These are phyloP conservation scores for Dothideomycetes sp. DNA, from an alignment of 2,329 filamentous ascomycete genomes.

Conservation along the genomic window DNA sequence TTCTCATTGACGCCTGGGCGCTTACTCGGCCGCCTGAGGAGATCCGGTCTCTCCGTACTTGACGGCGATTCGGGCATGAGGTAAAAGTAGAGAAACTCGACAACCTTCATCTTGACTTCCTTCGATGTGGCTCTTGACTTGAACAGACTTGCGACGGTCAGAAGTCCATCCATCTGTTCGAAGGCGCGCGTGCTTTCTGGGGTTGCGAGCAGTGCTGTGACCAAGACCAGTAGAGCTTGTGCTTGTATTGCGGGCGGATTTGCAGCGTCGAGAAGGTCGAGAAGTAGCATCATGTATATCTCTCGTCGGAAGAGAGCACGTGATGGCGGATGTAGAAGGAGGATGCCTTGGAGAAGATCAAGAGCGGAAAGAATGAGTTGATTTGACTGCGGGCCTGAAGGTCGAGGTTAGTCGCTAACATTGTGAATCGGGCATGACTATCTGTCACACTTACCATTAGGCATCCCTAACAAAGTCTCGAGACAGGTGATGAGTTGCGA, in stretches of 20 bases:
- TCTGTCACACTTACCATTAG: constrained; percentile 38
- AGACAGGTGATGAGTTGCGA: constrained; percentile 76
- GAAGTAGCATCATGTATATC: constrained; percentile 91
- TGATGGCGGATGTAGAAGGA: constrained; percentile 83
- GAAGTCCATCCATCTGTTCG: constrained; percentile 79
- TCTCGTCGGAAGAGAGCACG: constrained; percentile 78
- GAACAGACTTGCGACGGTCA: constrained; percentile 87
- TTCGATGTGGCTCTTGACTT: constrained; percentile 75
- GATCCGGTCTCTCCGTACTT: constrained; percentile 22
- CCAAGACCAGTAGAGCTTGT: constrained; percentile 77
- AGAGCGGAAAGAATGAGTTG: constrained; percentile 78
- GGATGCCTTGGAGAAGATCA: constrained; percentile 76
- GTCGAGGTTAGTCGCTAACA: not conserved
- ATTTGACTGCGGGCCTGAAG: constrained; percentile 65
- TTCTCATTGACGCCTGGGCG: constrained; percentile 6
- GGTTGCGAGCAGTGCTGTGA: constrained; percentile 75
- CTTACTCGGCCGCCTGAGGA: constrained; percentile 17
- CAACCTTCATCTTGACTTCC: constrained; percentile 88
- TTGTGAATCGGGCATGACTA: not conserved
- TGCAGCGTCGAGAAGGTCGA: constrained; percentile 81
- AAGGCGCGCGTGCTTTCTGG: constrained; percentile 86
- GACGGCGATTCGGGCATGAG: constrained; percentile 73
- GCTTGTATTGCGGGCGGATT: constrained; percentile 91
- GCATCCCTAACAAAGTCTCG: constrained; percentile 74
- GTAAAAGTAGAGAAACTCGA: constrained; percentile 97